phyloP scores from a whole-genome alignment of 2,329 filamentous ascomycete species.

The Sporothrix curviconia region DNA sequence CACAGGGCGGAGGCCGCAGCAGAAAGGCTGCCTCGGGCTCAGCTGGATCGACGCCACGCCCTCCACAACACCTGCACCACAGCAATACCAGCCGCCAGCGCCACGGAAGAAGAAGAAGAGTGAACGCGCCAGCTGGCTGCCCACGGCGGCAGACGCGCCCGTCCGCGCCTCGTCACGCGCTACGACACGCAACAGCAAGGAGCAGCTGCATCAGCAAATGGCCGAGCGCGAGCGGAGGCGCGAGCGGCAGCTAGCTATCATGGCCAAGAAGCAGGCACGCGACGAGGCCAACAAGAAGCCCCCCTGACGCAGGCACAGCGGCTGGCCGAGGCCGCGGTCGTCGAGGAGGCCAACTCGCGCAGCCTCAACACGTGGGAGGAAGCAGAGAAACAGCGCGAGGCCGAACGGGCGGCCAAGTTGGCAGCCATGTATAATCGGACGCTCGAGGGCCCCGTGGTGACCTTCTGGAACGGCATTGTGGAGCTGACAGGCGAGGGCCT shows the following conservation, averaged over 20 bases:
- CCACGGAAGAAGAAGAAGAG: constrained; percentile 57
- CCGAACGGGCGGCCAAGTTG: constrained; percentile 73
- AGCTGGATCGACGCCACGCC: constrained; percentile 18
- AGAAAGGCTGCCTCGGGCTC: constrained; percentile 24
- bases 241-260: constrained; percentile 61
- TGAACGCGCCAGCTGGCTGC: constrained; percentile 53
- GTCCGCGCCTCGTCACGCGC: constrained; percentile 52
- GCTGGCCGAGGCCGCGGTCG: constrained; percentile 70
- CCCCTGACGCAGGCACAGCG: constrained; percentile 81
- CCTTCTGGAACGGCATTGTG: constrained; percentile 88
- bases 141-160: constrained; percentile 46
- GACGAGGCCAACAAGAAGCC: constrained; percentile 70
- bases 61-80: constrained; percentile 28
- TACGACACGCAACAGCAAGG: constrained; percentile 54
- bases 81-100: constrained; percentile 28
- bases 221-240: constrained; percentile 64
- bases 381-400: constrained; percentile 80
- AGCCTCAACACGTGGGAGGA: constrained; percentile 92
- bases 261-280: constrained; percentile 62
- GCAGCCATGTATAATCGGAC: constrained; percentile 83
- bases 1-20: constrained; percentile 20
- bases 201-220: constrained; percentile 63
- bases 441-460: constrained; percentile 81
- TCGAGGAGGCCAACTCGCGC: constrained; percentile 82
- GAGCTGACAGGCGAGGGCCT: constrained; percentile 67